Percentiles rank a stretch among this genome's conserved stretches.
These are phyloP conservation scores for Isatis lusitanica DNA, from an alignment of 441 rosid genomes.

Conservation along the genomic window DNA sequence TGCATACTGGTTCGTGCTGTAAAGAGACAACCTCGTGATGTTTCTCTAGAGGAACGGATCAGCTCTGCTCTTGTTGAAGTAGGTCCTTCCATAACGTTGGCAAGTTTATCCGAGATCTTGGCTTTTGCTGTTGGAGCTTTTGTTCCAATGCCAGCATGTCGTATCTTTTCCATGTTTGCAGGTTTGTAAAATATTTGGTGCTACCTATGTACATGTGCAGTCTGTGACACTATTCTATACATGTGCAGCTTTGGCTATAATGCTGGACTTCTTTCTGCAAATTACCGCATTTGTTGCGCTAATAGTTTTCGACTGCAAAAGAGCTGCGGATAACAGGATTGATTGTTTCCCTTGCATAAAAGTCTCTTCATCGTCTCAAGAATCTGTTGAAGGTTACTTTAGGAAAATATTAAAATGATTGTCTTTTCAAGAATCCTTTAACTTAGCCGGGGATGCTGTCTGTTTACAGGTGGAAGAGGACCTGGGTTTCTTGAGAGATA, in stretches of 20 bases:
- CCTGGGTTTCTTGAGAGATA: conserved; percentile 56
- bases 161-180: conserved; percentile 80
- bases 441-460: conserved; percentile 31
- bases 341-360: conserved; percentile 66
- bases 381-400: conserved; percentile 46
- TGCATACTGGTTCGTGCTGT: conserved; percentile 80
- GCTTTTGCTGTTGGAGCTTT: conserved; percentile 83
- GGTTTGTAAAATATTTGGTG: conserved; percentile 41
- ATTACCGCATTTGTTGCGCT: conserved; percentile 66
- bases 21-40: conserved; percentile 57
- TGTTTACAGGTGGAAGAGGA: conserved; percentile 39
- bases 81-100: conserved; percentile 76
- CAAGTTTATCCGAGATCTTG: conserved; percentile 75
- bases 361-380: conserved; percentile 38
- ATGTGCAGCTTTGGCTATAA: conserved; percentile 61
- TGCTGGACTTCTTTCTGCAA: conserved; percentile 66
- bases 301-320: conserved; percentile 53
- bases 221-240: conserved; percentile 22
- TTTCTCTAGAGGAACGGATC: conserved; percentile 60
- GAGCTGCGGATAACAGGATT: conserved; percentile 59
- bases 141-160: conserved; percentile 84
- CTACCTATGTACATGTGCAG: conserved; percentile 21
- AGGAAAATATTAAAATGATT: not conserved
- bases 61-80: conserved; percentile 78
- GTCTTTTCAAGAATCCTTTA: conserved; percentile 5